A percentile compares a stretch with the other conserved stretches of the same genome.
Evolutionary conservation across 202 grass and related monocot species (phyloP).

Genomic region (Setaria viridis): DNA sequence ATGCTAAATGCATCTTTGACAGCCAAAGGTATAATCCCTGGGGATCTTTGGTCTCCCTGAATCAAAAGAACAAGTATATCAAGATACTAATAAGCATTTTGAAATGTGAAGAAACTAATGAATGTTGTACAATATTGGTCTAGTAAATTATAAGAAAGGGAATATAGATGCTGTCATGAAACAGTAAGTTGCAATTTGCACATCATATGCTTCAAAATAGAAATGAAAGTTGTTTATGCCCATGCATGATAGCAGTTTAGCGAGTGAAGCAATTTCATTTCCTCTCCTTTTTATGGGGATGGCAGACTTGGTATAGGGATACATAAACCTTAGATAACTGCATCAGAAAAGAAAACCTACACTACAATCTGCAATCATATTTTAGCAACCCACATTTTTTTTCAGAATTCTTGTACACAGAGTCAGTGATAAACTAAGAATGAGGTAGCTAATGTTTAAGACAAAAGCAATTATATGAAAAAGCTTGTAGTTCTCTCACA

Average conservation of each 20-base stretch:
- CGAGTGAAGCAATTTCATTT: constrained; percentile 10
- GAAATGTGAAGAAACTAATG: constrained; percentile 39
- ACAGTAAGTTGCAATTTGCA: constrained; percentile 24
- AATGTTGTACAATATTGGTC: background rate
- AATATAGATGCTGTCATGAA: background rate
- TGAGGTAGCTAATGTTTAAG: background rate
- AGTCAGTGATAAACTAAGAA: constrained; percentile 19
- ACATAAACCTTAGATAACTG: background rate
- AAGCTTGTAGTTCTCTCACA: constrained; percentile 66
- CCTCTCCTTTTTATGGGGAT: background rate
- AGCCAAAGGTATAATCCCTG: constrained; percentile 99
- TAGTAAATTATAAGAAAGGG: constrained; percentile 27
- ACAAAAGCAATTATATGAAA: constrained; percentile 21
- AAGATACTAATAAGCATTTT: constrained; percentile 33
- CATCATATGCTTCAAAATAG: constrained; percentile 19
- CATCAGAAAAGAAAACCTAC: background rate
- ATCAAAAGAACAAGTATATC: constrained; percentile 54
- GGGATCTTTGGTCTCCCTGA: constrained; percentile 99
- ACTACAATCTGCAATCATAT: background rate
- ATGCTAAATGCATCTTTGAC: constrained; percentile 99
- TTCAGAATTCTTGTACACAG: background rate
- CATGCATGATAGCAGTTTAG: constrained; percentile 1
- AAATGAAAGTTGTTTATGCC: constrained; percentile 36
- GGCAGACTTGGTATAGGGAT: background rate
- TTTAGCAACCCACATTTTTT: background rate